Base-by-base conservation (phyloP, 129 eudicot genomes). In the Deinandra increscens region DNA sequence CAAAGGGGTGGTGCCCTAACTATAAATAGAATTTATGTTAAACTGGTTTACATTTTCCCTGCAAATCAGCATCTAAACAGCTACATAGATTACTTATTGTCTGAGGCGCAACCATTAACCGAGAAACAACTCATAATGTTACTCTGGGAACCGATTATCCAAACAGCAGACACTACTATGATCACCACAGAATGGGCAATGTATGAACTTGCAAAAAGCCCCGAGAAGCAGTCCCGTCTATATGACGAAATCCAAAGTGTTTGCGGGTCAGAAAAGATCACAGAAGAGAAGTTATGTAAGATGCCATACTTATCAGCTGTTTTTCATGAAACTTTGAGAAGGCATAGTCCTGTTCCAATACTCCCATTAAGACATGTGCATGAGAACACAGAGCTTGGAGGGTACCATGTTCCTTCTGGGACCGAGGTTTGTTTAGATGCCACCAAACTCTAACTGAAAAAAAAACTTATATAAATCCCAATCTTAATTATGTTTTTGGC, bases 311-410 rank as follows among this genome's bases (percentile, higher is more conserved):
- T 84, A 54, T 43, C 51, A 2, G 85, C 85, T 49, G 73, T 77
- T 62, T 80, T 84, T 64, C 88, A 80, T 54, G 88, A 84, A 70
- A 84, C 85, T 2, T 44, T 84, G 78, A 84, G 88, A 69, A 70
- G 66, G 62, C 83, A 84, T 58, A 80, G 85, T 60, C 88, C 88
- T 19, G 83, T 78, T 60, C 68, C 83, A 0, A 69, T 84, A 44
- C 37, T 84, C 72, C 85, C 88, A 9, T 34, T 84, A 51, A 60
- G 88, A 77, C 70, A 80, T 17, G 79, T 77, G 53, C 85, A 84
- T 64, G 81, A 80, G 59, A 72, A 80, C 68, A 80, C 81, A 1
- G 78, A 73, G 63, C 75, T 84, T 2, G 85, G 83, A 80, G 88
- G 88, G 29, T 77, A 84, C 67, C 81, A 77, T 60, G 65, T 84